Conservation (phyloP, 78 protist species). For the Thecamonas trahens region DNA sequence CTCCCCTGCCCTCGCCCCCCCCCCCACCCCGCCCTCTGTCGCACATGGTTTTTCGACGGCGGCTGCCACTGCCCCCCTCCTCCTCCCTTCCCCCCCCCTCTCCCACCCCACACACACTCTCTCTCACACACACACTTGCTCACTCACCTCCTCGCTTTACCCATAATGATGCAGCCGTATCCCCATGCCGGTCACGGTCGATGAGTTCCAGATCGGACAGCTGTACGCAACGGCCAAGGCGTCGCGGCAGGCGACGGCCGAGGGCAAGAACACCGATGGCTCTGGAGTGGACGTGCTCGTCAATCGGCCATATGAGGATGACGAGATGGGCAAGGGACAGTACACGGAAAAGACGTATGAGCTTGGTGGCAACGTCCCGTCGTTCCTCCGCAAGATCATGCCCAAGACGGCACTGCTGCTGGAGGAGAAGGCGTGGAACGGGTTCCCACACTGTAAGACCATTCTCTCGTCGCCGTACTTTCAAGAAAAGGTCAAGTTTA, state of each 20-base stretch:
- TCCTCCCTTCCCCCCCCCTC: too few species aligned
- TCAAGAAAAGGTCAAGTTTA: slow-evolving; percentile 42
- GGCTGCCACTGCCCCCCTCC: too few species aligned
- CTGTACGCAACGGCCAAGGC: slow-evolving; percentile 52
- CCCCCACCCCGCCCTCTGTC: too few species aligned
- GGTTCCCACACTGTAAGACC: slow-evolving; percentile 77
- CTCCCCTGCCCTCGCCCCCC: too few species aligned
- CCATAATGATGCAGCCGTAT: too few species aligned
- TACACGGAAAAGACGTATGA: slow-evolving; percentile 73
- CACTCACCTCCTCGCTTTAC: too few species aligned
- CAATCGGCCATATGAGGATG: slow-evolving; percentile 65
- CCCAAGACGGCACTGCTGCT: slow-evolving; percentile 60
- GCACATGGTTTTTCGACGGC: too few species aligned
- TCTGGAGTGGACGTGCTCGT: slow-evolving; percentile 69
- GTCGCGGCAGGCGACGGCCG: slow-evolving; percentile 35
- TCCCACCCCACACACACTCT: too few species aligned
- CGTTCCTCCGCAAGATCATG: slow-evolving; percentile 22
- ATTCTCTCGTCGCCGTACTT: slow-evolving; percentile 51
- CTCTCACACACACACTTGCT: too few species aligned
- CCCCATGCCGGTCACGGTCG: slow-evolving; percentile 38
- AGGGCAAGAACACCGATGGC: too few species aligned
- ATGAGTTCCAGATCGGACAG: slow-evolving; percentile 69
- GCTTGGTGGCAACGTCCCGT: slow-evolving; percentile 24
- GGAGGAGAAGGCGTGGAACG: slow-evolving; percentile 86
- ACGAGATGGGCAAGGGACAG: slow-evolving; percentile 55